Base-by-base conservation (phyloP, 2,329 filamentous ascomycete genomes). In the Penicillium nordicum region DNA sequence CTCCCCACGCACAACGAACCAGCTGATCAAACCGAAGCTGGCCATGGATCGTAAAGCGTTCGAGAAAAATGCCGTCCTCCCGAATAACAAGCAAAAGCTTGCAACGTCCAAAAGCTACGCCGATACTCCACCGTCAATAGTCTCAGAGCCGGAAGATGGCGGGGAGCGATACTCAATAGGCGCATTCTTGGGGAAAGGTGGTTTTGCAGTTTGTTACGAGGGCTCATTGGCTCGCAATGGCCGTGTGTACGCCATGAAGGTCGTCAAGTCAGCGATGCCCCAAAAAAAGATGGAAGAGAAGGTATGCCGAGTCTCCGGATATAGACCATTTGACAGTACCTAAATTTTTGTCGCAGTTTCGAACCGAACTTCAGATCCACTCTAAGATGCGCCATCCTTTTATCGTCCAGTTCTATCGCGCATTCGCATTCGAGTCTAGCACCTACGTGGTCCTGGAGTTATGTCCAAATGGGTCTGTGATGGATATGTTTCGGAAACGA, bases 301-400 rank as follows among this genome's bases (percentile, higher is more conserved):
- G 72, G 77, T 79, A 70, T 52, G 45, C 6, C 4, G 21, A 40
- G 10, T 5, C 5, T 10, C 5, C 21, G 8, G 7, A 18, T 25
- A n/a, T 21, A n/a, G 29, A 27, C 14, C n/a, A 7, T 50, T 18
- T 41, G 23, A 32, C 29, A 25, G 40, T 16, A 23, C 18, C 58
- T 67, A 40, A 57, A 48, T 46, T 34, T 21, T 30, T 47, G 10
- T 50, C 6, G 29, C 62, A 88, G 84, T 88, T 88, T 72, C 83
- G 86, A 54, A 87, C 85, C 2, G 94, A 99, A 74, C 84, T 99
- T 7, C 93, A 97, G 75, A 97, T 99, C 58, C 94, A 99, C 77
- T 97, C 94, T 42, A 99, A 97, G 73, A 93, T 99, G 86, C 87
- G 88, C 56, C 94, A 99, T 70, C 89, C 89, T 51, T 96, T 97